Evolutionary conservation across 2,329 filamentous ascomycete species (phyloP).

Genomic region (Calonectria montana): DNA sequence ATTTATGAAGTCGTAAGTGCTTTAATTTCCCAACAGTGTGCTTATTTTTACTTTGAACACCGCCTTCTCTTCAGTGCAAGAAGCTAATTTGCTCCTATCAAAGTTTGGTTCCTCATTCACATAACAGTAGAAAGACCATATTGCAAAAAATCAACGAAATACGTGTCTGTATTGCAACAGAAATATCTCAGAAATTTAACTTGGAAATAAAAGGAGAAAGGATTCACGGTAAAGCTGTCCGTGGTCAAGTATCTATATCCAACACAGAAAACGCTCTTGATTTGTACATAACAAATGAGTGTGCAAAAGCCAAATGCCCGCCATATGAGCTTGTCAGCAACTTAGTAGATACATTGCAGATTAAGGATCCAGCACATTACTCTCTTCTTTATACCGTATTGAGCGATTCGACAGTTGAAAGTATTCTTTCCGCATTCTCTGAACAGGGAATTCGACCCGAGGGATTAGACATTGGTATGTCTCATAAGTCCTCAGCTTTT

Average conservation of each 20-base stretch:
- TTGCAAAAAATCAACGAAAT: neutral
- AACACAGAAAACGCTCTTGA: neutral
- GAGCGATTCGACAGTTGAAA: neutral
- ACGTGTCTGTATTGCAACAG: neutral
- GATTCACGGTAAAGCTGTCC: neutral
- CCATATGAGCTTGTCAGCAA: neutral
- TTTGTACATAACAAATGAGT: neutral
- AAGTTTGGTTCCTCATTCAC: neutral
- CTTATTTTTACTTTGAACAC: too few relatives aligned
- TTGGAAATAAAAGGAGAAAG: neutral
- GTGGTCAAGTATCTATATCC: neutral
- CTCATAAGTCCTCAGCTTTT: neutral
- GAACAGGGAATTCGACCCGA: neutral
- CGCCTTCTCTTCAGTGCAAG: neutral
- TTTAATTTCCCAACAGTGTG: neutral
- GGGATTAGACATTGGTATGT: neutral
- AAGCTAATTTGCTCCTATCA: neutral
- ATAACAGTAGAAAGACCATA: neutral
- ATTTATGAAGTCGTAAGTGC: neutral
- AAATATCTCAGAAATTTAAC: neutral
- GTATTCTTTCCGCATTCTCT: neutral
- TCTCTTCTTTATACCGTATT: neutral
- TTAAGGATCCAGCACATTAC: neutral
- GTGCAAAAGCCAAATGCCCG: neutral
- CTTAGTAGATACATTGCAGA: neutral